phyloP scores from a whole-genome alignment of 768 basidiomycete genomes.

The Phaeotremella skinneri region DNA sequence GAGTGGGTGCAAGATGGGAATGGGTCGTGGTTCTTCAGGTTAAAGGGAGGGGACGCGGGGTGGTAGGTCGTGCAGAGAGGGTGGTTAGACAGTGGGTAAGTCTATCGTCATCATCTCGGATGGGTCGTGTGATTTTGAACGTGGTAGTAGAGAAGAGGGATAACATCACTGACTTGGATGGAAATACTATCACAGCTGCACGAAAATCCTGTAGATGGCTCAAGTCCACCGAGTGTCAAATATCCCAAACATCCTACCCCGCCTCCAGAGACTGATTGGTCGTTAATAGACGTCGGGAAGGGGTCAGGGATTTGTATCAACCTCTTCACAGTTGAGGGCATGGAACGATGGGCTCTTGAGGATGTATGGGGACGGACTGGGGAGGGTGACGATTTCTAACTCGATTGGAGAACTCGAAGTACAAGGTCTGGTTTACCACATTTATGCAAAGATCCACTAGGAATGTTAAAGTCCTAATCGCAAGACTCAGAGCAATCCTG shows the following conservation, averaged over 20 bases:
- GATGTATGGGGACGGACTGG: constrained; percentile 28
- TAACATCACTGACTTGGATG: too few species aligned
- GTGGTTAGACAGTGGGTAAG: constrained; percentile 44
- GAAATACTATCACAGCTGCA: constrained; percentile 11
- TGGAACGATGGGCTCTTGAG: constrained; percentile 38
- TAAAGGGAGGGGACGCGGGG: constrained; percentile 44
- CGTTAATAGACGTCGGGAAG: constrained; percentile 22
- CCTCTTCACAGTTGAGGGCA: constrained; percentile 44
- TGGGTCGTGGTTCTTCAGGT: constrained; percentile 43
- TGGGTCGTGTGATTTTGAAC: background rate
- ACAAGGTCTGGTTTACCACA: too few species aligned
- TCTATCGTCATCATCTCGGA: background rate
- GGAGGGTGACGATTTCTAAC: background rate
- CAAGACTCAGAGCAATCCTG: too few species aligned
- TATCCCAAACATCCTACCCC: constrained; percentile 26
- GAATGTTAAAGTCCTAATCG: too few species aligned
- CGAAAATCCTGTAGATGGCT: constrained; percentile 10
- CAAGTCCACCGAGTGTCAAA: background rate
- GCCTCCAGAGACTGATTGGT: constrained; percentile 36
- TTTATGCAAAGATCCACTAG: too few species aligned
- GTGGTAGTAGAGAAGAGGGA: background rate
- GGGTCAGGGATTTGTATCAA: constrained; percentile 33
- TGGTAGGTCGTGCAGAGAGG: constrained; percentile 43
- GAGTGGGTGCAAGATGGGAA: constrained; percentile 35
- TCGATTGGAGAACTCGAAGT: too few species aligned